Conservation (phyloP, 2,329 filamentous ascomycete species). For the Amauroascus niger region DNA sequence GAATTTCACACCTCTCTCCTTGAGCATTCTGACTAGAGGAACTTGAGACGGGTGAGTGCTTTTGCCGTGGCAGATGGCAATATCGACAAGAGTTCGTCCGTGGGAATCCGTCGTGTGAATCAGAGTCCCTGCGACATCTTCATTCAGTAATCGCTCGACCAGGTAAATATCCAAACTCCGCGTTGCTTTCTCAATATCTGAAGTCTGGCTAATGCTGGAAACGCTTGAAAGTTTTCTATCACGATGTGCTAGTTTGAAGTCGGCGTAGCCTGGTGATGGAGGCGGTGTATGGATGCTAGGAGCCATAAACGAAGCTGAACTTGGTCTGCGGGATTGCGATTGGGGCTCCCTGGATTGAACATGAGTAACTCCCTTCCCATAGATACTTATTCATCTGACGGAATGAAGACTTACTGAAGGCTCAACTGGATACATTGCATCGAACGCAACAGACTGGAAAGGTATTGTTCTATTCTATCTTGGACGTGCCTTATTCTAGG, state of each 20-base stretch:
- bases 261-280: neutral
- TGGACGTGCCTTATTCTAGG: slow-evolving; percentile 6
- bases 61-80: slow-evolving; percentile 7
- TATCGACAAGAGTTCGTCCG: slow-evolving; percentile 9
- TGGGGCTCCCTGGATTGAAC: neutral
- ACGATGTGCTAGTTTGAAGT: neutral
- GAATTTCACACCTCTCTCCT: slow-evolving; percentile 8
- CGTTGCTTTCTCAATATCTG: slow-evolving; percentile 7
- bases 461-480: slow-evolving; percentile 5
- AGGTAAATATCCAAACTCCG: slow-evolving; percentile 4
- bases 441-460: slow-evolving; percentile 1
- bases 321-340: neutral
- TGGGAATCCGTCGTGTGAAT: neutral
- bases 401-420: slow-evolving; percentile 3
- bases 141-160: slow-evolving; percentile 3
- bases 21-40: slow-evolving; percentile 1
- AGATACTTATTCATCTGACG: neutral
- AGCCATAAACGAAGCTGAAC: neutral
- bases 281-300: neutral
- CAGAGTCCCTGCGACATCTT: neutral
- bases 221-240: neutral
- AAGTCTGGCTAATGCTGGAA: slow-evolving; percentile 2
- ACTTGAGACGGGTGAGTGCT: slow-evolving; percentile 9
- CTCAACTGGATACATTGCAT: slow-evolving; percentile 1
- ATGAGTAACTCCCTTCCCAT: neutral